Evolutionary conservation across 2,329 filamentous ascomycete species (phyloP), one percentile per base, ranked within the genome.

Genomic region (Trichothecium roseum): DNA sequence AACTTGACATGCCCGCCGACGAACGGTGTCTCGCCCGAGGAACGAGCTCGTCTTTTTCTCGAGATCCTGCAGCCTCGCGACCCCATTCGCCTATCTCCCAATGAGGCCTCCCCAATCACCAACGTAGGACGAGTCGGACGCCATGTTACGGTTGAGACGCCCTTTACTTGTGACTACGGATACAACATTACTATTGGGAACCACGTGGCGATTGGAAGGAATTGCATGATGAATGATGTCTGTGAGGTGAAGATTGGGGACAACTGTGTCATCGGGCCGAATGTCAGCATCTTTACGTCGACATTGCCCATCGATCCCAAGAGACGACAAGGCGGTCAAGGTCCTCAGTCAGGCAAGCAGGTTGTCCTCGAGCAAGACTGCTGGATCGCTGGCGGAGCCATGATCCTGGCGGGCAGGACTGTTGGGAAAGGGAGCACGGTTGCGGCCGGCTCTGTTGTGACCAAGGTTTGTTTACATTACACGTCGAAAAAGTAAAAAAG

Each of bases 81-180:
- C 34, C 55, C 67, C 28, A 57, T 75, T 34, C 64, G 70, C 39
- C 57, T 75, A 28, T 72, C 76, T n/a, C 71, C 72, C 3, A 64
- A 66, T 5, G 59, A 69, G 45, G 60, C 64, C 28, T 67, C 69
- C 31, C 60, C 69, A 8, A 55, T 72, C 36, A 68, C 66, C 28
- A 68, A 72, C 46, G 52, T 64, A 37, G 84, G 74, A 37, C 72
- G 67, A 17, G 72, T 91, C 5, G 85, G 85, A n/a, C 72, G 78
- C 13, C 76, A 81, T 37, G 81, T 84, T 5, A 68, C 80, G 29
- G 82, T 98, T 18, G 86, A 94, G 50, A 78, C 84, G 3, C 89
- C 89, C 0, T 96, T 98, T 56, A 79, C 72, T 32, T 95, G 89
- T 54, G 87, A 95, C 50, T 95, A 95, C 51, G 91, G 91, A 1